Base-by-base conservation (phyloP, 2,329 filamentous ascomycete species). In the Monosporascus ibericus region DNA sequence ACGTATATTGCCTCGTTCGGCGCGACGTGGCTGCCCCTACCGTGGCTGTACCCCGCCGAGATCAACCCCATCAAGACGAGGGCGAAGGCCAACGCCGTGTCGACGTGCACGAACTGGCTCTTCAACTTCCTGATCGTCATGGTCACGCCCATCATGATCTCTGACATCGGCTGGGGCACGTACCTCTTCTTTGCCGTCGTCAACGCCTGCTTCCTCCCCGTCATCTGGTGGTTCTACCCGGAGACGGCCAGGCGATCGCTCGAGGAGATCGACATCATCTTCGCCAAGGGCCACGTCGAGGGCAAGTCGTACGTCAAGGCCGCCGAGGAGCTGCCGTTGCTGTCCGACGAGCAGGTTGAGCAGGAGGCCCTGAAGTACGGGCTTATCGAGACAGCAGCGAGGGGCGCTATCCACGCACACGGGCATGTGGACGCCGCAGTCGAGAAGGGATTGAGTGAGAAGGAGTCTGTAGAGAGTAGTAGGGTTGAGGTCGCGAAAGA, bases 1-100 rank as follows among this genome's bases (percentile, higher is more conserved):
- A 77, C 82, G 3, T 88, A 86, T 68, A 87, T 87, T 61, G 81
- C 82, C 5, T 84, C 82, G 51, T 87, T 87, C 57, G 85, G 84
- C 36, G 82, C 83, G 0, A 83, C 81, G 1, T 85, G 81, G 77
- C 65, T 86, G 6, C 82, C 83, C 17, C 74, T 85, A 24, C 83
- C 83, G 1, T 86, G 82, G 81, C 60, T 81, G 59, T 79, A 78
- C 56, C 74, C 79, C 2, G 78, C 79, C 42, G 76, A 81, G 58
- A 72, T 81, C 55, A 80, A 80, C 63, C 74, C 75, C 0, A 68
- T 78, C 48, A 71, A 74, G 63, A 77, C 72, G 17, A 63, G 74
- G 14, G 70, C 69, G 4, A 75, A 75, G 64, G 73, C 73, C 27
- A 72, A 73, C 40, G 76, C 76, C 11, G 70, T 86, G 2, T 82